Evolutionary conservation across 1,284 basidiomycete species (phyloP), one percentile per base, ranked within the genome.

Genomic region (Cutaneotrichosporon sp.): DNA sequence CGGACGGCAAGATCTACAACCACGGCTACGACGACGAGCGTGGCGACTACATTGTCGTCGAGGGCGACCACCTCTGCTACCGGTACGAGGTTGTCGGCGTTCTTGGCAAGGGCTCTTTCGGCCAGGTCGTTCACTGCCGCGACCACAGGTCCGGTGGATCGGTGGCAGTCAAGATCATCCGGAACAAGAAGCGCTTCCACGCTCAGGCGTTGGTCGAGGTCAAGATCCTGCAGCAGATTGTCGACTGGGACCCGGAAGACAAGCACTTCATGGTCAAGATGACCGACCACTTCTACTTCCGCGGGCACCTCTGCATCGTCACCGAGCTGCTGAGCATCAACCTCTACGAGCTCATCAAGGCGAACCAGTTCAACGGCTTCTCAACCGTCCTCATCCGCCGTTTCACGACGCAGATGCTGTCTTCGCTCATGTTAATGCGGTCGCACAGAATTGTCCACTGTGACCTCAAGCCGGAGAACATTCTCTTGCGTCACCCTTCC

Each of bases 401-500:
- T 20, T 99, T 99, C 81, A 97, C 95, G 14, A 89, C 86, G 63
- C 97, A 99, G 81, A 95, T 98, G 87, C 84, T 99, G 36, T 81
- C 90, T 75, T 95, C 93, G 4, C 83, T 99, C 36, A 87, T 89
- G 46, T 83, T 99, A 58, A 95, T 99, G 89, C 87, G 94, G 29
- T 92, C 95, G 68, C 95, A 98, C 81, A 88, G 92, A 54, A 93
- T 99, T 64, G 97, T 99, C n/a, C 97, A 99, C 77, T 99, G 97
- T 73, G 97, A 99, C 81, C 82, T 99, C 68, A 99, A 99, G 81
- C 97, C 97, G 18, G 97, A 99, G 92, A 99, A 99, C 73, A 93
- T 99, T 49, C 82, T 99, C 7, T 83, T 99, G 53, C 88, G 88
- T 58, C 95, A 99, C 79, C 97, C 97, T 16, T 87, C 91, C 13